These are phyloP conservation scores for Caryopteris hybrid DNA, from an alignment of 305 asterid genomes.

Conservation along the genomic window DNA sequence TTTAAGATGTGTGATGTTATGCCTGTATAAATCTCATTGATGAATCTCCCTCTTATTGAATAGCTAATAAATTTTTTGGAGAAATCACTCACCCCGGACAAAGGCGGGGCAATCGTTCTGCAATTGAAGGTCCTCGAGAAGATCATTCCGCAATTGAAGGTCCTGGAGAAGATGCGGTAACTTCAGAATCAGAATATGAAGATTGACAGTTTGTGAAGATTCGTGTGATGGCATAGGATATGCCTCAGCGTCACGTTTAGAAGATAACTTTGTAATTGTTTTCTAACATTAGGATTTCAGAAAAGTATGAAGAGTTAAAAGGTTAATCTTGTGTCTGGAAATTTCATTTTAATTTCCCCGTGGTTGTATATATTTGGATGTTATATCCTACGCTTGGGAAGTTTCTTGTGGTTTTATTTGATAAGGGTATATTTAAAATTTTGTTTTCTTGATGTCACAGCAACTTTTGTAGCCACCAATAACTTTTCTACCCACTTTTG, in stretches of 20 bases:
- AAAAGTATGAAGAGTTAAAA: background rate
- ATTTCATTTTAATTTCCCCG: background rate
- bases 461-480: no score
- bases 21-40: background rate
- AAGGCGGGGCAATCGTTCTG: constrained; percentile 29
- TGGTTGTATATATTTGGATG: constrained; percentile 15
- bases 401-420: background rate
- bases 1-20: background rate
- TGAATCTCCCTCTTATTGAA: constrained; percentile 13
- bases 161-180: constrained; percentile 40
- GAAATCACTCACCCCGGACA: constrained; percentile 44
- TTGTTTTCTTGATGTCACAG: no score
- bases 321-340: constrained; percentile 3
- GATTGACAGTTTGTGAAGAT: constrained; percentile 23
- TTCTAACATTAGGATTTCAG: background rate
- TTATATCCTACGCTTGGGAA: background rate
- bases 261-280: background rate
- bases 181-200: constrained; percentile 62
- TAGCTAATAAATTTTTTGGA: constrained; percentile 36
- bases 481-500: no score
- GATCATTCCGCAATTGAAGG: constrained; percentile 46
- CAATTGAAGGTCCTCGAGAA: constrained; percentile 49
- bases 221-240: no score
- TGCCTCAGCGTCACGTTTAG: background rate
- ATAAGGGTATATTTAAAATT: no score